Evolutionary conservation across 306 rosid genomes (phyloP).

Genomic region (Cucumis hystrix): DNA sequence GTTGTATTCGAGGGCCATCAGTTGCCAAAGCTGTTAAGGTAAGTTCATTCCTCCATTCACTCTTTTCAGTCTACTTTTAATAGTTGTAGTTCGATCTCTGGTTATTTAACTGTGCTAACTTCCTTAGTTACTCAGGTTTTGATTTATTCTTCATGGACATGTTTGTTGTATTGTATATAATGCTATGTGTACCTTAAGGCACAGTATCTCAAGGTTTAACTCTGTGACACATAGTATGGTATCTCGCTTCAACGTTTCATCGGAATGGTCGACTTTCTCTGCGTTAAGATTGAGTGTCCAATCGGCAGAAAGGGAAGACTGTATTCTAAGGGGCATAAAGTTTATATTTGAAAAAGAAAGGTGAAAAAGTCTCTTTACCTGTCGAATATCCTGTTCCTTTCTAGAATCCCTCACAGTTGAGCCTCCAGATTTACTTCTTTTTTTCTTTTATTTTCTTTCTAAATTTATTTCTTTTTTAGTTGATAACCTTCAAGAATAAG

Average conservation of each 20-base stretch:
- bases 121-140: neutral
- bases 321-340: neutral
- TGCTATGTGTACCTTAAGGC: neutral
- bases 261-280: neutral
- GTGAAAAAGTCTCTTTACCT: neutral
- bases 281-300: neutral
- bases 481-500: too few species aligned
- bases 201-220: neutral
- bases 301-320: neutral
- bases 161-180: neutral
- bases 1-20: conserved; percentile 49
- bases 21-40: conserved; percentile 62
- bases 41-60: neutral
- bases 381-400: neutral
- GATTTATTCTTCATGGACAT: neutral
- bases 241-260: neutral
- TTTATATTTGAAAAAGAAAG: neutral
- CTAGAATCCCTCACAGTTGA: neutral
- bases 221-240: neutral
- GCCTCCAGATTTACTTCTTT: neutral
- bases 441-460: neutral
- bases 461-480: neutral
- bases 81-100: neutral
- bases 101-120: neutral
- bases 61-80: neutral